These are phyloP conservation scores for Royoungia palumana DNA, from an alignment of 768 basidiomycete genomes.

Conservation along the genomic window DNA sequence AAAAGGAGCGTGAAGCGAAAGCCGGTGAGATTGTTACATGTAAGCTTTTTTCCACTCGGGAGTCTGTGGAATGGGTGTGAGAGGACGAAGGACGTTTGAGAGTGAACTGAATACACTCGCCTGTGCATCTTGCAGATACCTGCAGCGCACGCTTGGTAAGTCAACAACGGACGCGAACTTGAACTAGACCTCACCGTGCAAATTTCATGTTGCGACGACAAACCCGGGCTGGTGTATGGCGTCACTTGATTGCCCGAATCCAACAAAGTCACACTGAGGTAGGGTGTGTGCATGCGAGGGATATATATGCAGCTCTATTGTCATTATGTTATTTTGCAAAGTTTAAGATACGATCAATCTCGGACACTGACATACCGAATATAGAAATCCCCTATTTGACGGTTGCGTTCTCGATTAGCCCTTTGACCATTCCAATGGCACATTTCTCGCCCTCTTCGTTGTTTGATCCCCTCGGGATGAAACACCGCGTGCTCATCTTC, in stretches of 20 bases:
- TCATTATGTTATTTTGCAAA: too few relatives aligned
- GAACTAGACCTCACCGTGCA: constrained; percentile 41
- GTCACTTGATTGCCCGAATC: not conserved
- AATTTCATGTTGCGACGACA: constrained; percentile 48
- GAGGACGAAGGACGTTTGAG: not conserved
- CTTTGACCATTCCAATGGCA: constrained; percentile 17
- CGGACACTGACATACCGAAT: not conserved
- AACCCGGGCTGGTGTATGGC: not conserved
- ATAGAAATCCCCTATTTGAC: too few relatives aligned
- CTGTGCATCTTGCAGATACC: constrained; percentile 69
- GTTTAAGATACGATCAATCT: constrained; percentile 3
- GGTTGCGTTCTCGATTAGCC: constrained; percentile 3
- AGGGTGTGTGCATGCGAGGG: not conserved
- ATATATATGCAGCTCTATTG: not conserved
- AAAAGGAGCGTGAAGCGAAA: not conserved
- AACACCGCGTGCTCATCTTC: constrained; percentile 50
- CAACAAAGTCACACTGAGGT: not conserved
- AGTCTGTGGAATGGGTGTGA: constrained; percentile 38
- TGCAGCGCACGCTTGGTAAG: constrained; percentile 21
- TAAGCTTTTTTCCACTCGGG: constrained; percentile 51
- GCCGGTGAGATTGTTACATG: constrained; percentile 12
- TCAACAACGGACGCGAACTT: too few relatives aligned
- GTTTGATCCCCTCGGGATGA: constrained; percentile 1
- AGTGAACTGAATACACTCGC: constrained; percentile 29
- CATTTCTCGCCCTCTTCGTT: constrained; percentile 8